Evolutionary conservation across 306 rosid genomes (phyloP).

Genomic region (Vigna nakashimae): DNA sequence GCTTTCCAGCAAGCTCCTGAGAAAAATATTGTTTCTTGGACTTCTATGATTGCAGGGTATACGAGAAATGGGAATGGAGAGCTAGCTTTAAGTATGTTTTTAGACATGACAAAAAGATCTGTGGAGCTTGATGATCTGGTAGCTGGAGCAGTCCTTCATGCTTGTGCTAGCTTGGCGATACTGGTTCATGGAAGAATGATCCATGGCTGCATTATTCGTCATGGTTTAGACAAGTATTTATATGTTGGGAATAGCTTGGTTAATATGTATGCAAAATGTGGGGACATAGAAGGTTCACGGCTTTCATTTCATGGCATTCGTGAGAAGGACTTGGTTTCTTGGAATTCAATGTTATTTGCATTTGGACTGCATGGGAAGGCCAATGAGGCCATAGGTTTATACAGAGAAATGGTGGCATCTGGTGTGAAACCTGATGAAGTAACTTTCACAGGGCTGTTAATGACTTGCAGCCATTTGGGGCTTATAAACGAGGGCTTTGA

Average conservation of each 20-base stretch:
- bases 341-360: slow-evolving; percentile 83
- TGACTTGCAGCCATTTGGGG: slow-evolving; percentile 88
- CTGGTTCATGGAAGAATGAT: slow-evolving; percentile 69
- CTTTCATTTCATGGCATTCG: slow-evolving; percentile 56
- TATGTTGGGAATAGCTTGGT: slow-evolving; percentile 75
- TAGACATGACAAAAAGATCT: slow-evolving; percentile 62
- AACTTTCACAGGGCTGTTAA: slow-evolving; percentile 76
- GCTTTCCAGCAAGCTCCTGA: slow-evolving; percentile 75
- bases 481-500: slow-evolving; percentile 62
- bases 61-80: slow-evolving; percentile 73
- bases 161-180: slow-evolving; percentile 75
- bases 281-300: slow-evolving; percentile 65
- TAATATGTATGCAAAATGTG: slow-evolving; percentile 85
- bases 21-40: slow-evolving; percentile 79
- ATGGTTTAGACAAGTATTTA: slow-evolving; percentile 54
- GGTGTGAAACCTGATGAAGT: slow-evolving; percentile 76
- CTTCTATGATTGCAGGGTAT: slow-evolving; percentile 77
- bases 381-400: slow-evolving; percentile 52
- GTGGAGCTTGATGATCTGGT: slow-evolving; percentile 69
- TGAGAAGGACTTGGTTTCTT: slow-evolving; percentile 73
- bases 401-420: slow-evolving; percentile 60
- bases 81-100: slow-evolving; percentile 65
- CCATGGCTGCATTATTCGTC: slow-evolving; percentile 57
- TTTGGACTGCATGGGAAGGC: slow-evolving; percentile 75
- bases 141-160: slow-evolving; percentile 77